These are phyloP conservation scores for Saccharomyces mikatae DNA, from an alignment of 805 yeast species.

Conservation along the genomic window DNA sequence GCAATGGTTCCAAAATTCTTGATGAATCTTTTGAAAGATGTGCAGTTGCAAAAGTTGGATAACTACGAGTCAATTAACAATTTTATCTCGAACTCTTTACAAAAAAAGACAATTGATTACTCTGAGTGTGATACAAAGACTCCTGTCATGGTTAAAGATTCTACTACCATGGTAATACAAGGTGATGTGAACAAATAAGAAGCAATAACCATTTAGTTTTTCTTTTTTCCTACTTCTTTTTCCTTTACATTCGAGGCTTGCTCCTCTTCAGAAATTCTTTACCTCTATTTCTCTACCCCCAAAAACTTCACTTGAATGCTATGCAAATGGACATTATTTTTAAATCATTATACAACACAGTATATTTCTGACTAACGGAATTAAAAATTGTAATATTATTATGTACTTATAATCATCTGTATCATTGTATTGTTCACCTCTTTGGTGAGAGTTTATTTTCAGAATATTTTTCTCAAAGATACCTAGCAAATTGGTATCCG, in stretches of 20 bases:
- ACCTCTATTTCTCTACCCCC: neutral
- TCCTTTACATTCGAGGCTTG: constrained; percentile 1
- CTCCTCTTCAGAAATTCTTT: neutral
- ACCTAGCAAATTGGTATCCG: neutral
- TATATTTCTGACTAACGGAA: neutral
- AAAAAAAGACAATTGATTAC: constrained; percentile 14
- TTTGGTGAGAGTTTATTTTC: neutral
- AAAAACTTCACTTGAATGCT: neutral
- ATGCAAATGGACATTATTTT: neutral
- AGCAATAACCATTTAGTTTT: neutral
- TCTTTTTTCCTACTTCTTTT: neutral
- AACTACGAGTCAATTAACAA: constrained; percentile 15
- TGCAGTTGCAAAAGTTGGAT: constrained; percentile 9
- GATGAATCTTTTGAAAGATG: constrained; percentile 38
- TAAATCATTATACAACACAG: neutral
- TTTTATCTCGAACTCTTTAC: constrained; percentile 11
- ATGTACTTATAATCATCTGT: neutral
- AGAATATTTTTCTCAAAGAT: neutral
- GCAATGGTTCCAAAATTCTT: constrained; percentile 68
- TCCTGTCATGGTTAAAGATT: constrained; percentile 19
- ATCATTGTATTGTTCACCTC: neutral
- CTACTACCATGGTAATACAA: constrained; percentile 18
- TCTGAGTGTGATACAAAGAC: constrained; percentile 22
- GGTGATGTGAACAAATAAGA: constrained; percentile 9
- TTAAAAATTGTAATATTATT: neutral